phyloP scores from a whole-genome alignment of 2,329 filamentous ascomycete species.

The Sporothrix mexicana region DNA sequence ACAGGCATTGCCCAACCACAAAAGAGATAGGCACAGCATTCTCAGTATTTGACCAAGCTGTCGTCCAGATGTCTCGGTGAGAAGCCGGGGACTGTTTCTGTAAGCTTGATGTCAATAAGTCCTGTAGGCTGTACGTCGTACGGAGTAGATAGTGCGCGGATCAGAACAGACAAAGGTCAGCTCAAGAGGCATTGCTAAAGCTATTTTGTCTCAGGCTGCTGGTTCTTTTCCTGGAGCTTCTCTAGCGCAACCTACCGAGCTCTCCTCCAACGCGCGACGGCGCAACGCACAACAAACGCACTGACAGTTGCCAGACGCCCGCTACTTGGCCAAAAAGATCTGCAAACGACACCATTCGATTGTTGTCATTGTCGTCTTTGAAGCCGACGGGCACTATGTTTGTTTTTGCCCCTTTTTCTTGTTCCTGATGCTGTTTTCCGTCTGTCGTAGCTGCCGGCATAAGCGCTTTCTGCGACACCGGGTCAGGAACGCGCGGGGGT shows the following conservation, averaged over 20 bases:
- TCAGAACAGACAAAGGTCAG: not conserved
- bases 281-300: conserved; percentile 11
- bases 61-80: not conserved
- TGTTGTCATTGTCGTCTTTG: not conserved
- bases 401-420: not conserved
- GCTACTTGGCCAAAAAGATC: not conserved
- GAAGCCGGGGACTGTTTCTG: not conserved
- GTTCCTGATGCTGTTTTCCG: not conserved
- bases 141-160: not conserved
- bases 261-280: conserved; percentile 7
- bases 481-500: conserved; percentile 17
- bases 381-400: not conserved
- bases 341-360: too few species aligned
- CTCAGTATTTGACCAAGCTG: not conserved
- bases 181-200: too few species aligned
- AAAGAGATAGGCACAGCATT: not conserved
- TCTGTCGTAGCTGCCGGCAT: conserved; percentile 18
- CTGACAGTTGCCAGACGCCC: conserved; percentile 5
- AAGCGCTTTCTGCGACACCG: conserved; percentile 18
- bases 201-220: not conserved
- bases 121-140: too few species aligned
- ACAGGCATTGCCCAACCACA: too few species aligned
- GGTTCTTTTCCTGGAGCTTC: not conserved
- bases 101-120: not conserved
- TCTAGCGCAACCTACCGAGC: not conserved